A percentile compares a stretch with the other conserved stretches of the same genome.
Conservation (phyloP, 345 rosid species). For the Lepidium africanum region DNA sequence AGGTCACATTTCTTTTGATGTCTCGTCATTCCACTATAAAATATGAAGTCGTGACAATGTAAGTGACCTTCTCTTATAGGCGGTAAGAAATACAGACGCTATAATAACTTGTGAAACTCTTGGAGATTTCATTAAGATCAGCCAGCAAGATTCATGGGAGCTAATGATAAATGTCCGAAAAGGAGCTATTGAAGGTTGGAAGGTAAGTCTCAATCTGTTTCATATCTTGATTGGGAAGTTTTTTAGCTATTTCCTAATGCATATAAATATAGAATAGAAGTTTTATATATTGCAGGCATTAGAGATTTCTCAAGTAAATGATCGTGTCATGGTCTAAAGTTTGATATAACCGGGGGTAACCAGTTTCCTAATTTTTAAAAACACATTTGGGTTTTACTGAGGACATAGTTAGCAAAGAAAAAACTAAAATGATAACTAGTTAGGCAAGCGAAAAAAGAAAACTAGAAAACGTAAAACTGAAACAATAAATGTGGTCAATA, state of each 20-base stretch:
- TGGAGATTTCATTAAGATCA: slow-evolving; percentile 50
- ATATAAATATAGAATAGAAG: not conserved
- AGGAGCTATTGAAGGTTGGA: slow-evolving; percentile 78
- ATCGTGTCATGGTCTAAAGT: not conserved
- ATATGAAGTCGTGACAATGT: slow-evolving; percentile 2
- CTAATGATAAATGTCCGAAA: slow-evolving; percentile 45
- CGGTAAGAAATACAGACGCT: slow-evolving; percentile 37
- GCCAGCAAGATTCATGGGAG: slow-evolving; percentile 59
- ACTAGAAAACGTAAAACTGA: not conserved
- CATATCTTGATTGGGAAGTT: not conserved
- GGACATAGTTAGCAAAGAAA: not conserved
- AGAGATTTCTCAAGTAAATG: not conserved
- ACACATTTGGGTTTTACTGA: not conserved
- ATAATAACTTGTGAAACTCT: slow-evolving; percentile 37
- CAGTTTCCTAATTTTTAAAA: not conserved
- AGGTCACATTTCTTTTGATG: not conserved
- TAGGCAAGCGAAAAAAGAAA: not conserved
- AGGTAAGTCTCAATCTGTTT: slow-evolving; percentile 39
- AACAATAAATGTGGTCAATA: not conserved
- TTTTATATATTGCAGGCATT: not conserved
- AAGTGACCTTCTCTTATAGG: slow-evolving; percentile 37
- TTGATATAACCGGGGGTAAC: not conserved
- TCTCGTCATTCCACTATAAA: not conserved
- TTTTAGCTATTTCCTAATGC: not conserved
- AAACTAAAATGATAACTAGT: not conserved